Conservation (phyloP, 768 basidiomycete genomes). For the Tremella mesenterica region DNA sequence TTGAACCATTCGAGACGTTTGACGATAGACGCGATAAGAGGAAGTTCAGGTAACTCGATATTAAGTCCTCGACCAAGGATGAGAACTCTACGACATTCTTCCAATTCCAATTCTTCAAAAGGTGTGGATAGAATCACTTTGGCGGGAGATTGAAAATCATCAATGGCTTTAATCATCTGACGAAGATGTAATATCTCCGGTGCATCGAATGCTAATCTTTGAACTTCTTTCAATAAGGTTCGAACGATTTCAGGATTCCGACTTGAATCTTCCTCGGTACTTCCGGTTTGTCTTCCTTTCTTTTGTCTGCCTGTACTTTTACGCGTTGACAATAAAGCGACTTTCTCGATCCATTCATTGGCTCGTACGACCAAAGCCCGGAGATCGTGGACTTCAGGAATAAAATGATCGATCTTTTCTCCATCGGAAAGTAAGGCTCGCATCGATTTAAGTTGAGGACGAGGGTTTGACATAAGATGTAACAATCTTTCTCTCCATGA, state of each 20-base stretch:
- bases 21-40: slow-evolving; percentile 69
- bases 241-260: slow-evolving; percentile 64
- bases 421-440: slow-evolving; percentile 78
- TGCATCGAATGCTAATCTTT: slow-evolving; percentile 72
- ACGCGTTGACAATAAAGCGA: slow-evolving; percentile 17
- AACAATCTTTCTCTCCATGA: slow-evolving; percentile 67
- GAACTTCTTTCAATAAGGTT: slow-evolving; percentile 60
- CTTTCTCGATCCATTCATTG: slow-evolving; percentile 76
- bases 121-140: slow-evolving; percentile 21
- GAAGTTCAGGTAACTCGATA: slow-evolving; percentile 70
- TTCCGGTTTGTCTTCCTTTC: slow-evolving; percentile 21
- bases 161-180: slow-evolving; percentile 26
- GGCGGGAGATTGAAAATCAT: slow-evolving; percentile 34
- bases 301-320: slow-evolving; percentile 28
- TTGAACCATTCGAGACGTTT: slow-evolving; percentile 66
- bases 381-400: slow-evolving; percentile 63
- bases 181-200: slow-evolving; percentile 55
- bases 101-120: slow-evolving; percentile 23
- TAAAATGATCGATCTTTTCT: slow-evolving; percentile 68
- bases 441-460: slow-evolving; percentile 67
- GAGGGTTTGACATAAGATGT: slow-evolving; percentile 60
- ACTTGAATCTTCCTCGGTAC: slow-evolving; percentile 50
- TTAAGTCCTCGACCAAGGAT: slow-evolving; percentile 52
- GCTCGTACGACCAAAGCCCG: slow-evolving; percentile 71
- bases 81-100: slow-evolving; percentile 24